Evolutionary conservation across 495 filamentous ascomycete genomes (phyloP).

Genomic region (Annulohypoxylon nitens): DNA sequence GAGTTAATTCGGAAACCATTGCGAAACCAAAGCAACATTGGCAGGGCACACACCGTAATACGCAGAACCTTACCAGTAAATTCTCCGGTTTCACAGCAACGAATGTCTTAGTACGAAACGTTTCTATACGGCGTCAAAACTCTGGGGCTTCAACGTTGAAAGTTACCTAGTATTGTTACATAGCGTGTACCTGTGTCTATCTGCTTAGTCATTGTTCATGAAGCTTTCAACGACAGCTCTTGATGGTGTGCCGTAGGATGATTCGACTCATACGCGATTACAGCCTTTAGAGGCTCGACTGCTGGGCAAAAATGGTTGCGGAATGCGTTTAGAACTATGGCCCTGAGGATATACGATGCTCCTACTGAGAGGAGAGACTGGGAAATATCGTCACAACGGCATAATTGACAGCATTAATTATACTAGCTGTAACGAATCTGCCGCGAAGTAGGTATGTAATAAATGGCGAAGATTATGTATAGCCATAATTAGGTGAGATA

Average conservation of each 20-base stretch:
- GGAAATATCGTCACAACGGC: not conserved
- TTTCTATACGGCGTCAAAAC: not conserved
- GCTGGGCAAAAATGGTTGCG: no score
- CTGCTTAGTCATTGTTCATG: not conserved
- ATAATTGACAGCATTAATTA: not conserved
- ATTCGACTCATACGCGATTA: not conserved
- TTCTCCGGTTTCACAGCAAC: conserved; percentile 4
- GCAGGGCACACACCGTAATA: conserved; percentile 3
- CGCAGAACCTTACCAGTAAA: conserved; percentile 10
- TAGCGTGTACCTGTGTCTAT: not conserved
- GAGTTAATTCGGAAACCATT: conserved; percentile 33
- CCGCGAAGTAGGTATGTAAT: no score
- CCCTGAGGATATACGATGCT: not conserved
- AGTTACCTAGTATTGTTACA: not conserved
- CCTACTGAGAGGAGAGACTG: not conserved
- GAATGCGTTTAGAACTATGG: not conserved
- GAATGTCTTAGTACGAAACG: not conserved
- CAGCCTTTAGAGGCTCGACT: not conserved
- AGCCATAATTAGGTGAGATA: not conserved
- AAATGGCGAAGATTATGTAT: no score
- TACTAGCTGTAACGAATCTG: no score
- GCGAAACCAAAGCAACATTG: not conserved
- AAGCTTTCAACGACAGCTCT: not conserved
- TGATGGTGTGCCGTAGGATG: not conserved
- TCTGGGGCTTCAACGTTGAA: not conserved